Evolutionary conservation across 2,329 filamentous ascomycete species (phyloP).

Genomic region (Fusarium decemcellulare): DNA sequence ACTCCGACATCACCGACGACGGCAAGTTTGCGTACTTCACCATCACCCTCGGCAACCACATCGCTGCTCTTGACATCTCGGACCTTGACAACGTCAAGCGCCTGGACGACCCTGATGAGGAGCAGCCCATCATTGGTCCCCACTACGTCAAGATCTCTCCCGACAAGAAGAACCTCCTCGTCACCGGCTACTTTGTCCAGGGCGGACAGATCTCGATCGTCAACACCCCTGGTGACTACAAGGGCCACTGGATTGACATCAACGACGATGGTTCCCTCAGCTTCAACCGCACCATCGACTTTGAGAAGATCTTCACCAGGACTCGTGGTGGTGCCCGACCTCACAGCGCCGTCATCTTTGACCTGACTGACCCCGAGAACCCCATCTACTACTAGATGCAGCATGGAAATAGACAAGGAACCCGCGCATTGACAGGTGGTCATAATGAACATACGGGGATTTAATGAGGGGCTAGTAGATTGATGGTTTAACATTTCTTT

Average conservation of each 20-base stretch:
- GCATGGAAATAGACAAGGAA: neutral
- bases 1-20: constrained; percentile 71
- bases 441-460: neutral
- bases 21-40: constrained; percentile 73
- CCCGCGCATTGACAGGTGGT: neutral
- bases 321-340: constrained; percentile 70
- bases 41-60: constrained; percentile 72
- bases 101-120: constrained; percentile 71
- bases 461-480: constrained; percentile 4
- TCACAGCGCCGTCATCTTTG: constrained; percentile 70
- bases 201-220: constrained; percentile 70
- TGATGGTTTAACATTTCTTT: constrained; percentile 6
- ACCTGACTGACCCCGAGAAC: constrained; percentile 67
- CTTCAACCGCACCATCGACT: constrained; percentile 74
- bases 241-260: constrained; percentile 74
- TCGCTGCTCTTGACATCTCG: constrained; percentile 71
- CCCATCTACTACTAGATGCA: constrained; percentile 61
- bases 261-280: constrained; percentile 65
- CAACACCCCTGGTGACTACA: constrained; percentile 74
- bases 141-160: constrained; percentile 76
- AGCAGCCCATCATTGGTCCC: constrained; percentile 71
- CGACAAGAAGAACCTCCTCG: constrained; percentile 74
- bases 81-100: constrained; percentile 72
- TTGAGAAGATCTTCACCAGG: constrained; percentile 63
- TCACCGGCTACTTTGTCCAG: constrained; percentile 78